Conservation (phyloP, 2,329 filamentous ascomycete species). For the Lasiodiplodia sp. region DNA sequence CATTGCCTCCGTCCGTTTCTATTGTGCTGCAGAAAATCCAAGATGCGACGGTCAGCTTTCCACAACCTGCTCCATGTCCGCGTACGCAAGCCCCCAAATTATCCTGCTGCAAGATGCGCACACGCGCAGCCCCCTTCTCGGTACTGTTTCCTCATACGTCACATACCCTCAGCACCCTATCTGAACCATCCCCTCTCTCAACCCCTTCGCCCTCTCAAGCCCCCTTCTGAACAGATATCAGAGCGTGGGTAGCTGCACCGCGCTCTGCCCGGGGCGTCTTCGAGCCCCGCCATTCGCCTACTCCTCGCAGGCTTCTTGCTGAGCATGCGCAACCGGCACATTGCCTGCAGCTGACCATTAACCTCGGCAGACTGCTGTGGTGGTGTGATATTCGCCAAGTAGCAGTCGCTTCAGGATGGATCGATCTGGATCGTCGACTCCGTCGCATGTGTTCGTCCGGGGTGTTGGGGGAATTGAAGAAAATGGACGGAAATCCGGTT, state of each 20-base stretch:
- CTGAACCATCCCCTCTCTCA: neutral
- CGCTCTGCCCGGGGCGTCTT: neutral
- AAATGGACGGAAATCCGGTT: neutral
- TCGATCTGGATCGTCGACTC: neutral
- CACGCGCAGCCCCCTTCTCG: neutral
- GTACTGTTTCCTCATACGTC: neutral
- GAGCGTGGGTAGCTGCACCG: neutral
- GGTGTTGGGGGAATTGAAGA: neutral
- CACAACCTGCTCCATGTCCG: neutral
- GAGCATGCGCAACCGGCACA: neutral
- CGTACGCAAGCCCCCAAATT: neutral
- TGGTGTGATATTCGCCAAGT: constrained; percentile 2
- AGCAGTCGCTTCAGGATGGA: neutral
- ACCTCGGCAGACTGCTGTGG: neutral
- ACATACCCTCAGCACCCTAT: neutral
- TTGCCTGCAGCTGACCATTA: neutral
- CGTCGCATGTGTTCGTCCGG: neutral
- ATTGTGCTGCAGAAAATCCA: neutral
- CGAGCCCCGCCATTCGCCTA: neutral
- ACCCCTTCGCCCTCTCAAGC: neutral
- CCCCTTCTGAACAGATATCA: neutral
- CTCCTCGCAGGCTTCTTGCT: neutral
- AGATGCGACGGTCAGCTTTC: neutral
- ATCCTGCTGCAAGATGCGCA: neutral
- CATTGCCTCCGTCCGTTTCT: neutral